Evolutionary conservation across 2,329 filamentous ascomycete genomes (phyloP).

Genomic region (Colletotrichum chlorophyti): DNA sequence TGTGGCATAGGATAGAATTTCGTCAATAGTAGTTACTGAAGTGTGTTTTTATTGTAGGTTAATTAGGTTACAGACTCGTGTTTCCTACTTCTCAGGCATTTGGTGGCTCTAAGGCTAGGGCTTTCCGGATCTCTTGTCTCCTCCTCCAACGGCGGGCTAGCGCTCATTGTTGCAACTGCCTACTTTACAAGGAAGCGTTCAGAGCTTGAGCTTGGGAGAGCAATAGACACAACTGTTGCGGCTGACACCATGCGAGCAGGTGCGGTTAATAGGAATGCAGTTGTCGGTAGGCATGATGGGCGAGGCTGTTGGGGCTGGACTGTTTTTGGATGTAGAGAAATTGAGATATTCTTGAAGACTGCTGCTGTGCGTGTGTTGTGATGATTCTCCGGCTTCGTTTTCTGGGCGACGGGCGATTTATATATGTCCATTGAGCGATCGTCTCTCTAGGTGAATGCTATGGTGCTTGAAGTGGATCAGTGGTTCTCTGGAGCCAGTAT

Average conservation of each 20-base stretch:
- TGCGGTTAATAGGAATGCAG: slow-evolving; percentile 9
- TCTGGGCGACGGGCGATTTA: too few relatives aligned
- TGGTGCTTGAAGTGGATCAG: too few relatives aligned
- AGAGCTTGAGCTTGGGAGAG: background rate
- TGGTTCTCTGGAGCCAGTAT: too few relatives aligned
- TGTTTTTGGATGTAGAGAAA: background rate
- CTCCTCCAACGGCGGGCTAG: background rate
- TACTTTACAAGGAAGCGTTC: background rate
- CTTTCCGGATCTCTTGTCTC: background rate
- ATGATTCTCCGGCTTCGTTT: too few relatives aligned
- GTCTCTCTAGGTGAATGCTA: too few relatives aligned
- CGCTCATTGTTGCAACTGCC: too few relatives aligned
- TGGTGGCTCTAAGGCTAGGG: background rate
- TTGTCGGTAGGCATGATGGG: background rate
- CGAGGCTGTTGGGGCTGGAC: background rate
- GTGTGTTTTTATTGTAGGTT: background rate
- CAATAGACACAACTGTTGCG: background rate
- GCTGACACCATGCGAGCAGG: background rate
- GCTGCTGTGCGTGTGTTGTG: too few relatives aligned
- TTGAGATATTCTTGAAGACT: too few relatives aligned
- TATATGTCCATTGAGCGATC: too few relatives aligned
- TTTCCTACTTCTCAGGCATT: background rate
- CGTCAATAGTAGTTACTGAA: background rate
- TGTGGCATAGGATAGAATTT: too few relatives aligned
- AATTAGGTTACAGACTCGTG: background rate